Base-by-base conservation (phyloP, 257 asterid genomes). In the Hygrophila difformis region DNA sequence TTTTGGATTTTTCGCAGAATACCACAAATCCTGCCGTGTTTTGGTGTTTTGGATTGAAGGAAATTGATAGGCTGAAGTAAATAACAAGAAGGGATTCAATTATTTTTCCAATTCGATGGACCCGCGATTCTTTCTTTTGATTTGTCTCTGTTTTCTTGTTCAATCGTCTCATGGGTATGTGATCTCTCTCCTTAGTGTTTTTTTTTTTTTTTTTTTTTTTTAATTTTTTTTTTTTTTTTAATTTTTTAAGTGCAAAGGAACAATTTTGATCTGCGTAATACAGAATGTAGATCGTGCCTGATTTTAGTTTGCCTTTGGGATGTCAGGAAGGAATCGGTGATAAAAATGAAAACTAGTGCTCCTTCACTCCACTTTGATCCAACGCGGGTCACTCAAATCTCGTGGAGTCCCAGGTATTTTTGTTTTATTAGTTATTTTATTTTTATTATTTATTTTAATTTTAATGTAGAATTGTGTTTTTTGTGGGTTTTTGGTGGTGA, bases 371-470 rank as follows among this genome's bases (percentile, higher is more conserved):
- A 61, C 12, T 39, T 80, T 61, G 94, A 86, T 74, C 98, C 95
- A 19, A 73, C 82, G 20, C 75, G 78, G 41, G 96, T 80, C 55
- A 70, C 77, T 39, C 96, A 76, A 71, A 74, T 91, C 57, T 86
- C 95, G 47, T 78, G 98, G 96, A 65, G 16, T 12, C 96, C 31
- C 31, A 5, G 31, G 8, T 8, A 26, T 26, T 0, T 26, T 3
- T 26, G 31, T 3, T 26, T 26, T n/a, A n/a, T n/a, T n/a, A n/a
- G n/a, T n/a, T n/a, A n/a, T n/a, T n/a, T n/a, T 36, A 10, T 36
- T 10, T 15, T n/a, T n/a, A n/a, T n/a, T n/a, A n/a, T n/a, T 8
- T 26, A 26, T 26, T 26, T 3, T 26, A 3, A 26, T 8, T 26
- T 5, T 5, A 26, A 1, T 26, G 7, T 3, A 26, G 31, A 8